These are phyloP conservation scores for Geotrichum citri-aurantii DNA, from an alignment of 1,139 yeast species.

Conservation along the genomic window DNA sequence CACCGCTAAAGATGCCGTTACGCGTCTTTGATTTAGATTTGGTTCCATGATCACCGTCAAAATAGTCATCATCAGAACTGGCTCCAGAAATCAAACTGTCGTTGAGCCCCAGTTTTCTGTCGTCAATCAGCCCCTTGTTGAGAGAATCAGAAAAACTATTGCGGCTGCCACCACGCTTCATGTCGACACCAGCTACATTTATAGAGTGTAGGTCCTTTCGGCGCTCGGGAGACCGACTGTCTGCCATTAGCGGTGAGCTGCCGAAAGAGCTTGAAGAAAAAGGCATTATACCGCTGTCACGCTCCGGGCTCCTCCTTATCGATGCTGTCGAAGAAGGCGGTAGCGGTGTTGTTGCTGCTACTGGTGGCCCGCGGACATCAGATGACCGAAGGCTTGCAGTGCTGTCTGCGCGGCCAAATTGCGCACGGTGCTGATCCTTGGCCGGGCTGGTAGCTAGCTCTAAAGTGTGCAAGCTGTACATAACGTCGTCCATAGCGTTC, in stretches of 20 bases:
- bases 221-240: background rate
- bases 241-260: background rate
- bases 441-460: constrained; percentile 9
- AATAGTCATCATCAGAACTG: background rate
- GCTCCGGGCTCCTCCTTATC: background rate
- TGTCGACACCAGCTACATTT: background rate
- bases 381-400: background rate
- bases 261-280: background rate
- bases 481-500: constrained; percentile 36
- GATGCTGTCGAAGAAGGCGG: background rate
- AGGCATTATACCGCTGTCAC: background rate
- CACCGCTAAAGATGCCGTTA: background rate
- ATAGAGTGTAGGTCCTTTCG: background rate
- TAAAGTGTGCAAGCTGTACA: constrained; percentile 31
- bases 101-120: background rate
- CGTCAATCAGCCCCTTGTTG: background rate
- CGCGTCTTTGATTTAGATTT: background rate
- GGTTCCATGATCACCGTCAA: background rate
- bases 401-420: background rate
- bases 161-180: background rate
- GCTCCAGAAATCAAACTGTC: background rate
- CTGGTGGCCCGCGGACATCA: background rate
- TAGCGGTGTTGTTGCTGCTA: background rate
- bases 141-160: background rate
- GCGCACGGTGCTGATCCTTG: background rate